These are phyloP conservation scores for Aspergillus sp. DNA, from an alignment of 2,329 filamentous ascomycete species.

Conservation along the genomic window DNA sequence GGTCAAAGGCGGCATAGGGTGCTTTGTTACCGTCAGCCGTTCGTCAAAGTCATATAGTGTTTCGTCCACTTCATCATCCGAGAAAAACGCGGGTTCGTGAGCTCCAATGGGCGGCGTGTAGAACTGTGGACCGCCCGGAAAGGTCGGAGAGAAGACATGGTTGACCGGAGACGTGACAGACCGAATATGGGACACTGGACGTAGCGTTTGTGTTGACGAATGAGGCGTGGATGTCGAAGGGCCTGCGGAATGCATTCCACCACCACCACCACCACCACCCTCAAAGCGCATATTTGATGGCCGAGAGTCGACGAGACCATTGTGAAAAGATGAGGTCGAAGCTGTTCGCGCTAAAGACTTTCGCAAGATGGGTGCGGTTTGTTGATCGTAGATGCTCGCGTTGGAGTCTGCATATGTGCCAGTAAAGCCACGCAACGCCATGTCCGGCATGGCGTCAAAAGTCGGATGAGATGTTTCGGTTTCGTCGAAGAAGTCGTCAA, in stretches of 20 bases:
- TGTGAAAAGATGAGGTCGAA: conserved; percentile 78
- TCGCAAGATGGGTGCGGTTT: conserved; percentile 86
- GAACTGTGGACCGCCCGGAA: conserved; percentile 55
- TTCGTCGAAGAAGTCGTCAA: conserved; percentile 83
- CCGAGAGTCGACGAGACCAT: conserved; percentile 77
- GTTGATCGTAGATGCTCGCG: conserved; percentile 87
- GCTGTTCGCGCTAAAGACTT: conserved; percentile 76
- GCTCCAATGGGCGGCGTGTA: conserved; percentile 52
- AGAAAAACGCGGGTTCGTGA: conserved; percentile 65
- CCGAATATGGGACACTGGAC: conserved; percentile 76
- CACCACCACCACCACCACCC: conserved; percentile 45
- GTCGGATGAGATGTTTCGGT: conserved; percentile 64
- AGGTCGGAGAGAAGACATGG: conserved; percentile 47
- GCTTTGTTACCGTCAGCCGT: conserved; percentile 47
- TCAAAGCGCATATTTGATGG: conserved; percentile 62
- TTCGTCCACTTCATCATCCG: conserved; percentile 78
- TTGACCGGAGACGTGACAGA: conserved; percentile 81
- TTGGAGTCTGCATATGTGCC: conserved; percentile 72
- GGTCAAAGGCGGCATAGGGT: conserved; percentile 26
- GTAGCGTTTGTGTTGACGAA: conserved; percentile 40
- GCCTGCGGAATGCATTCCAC: conserved; percentile 53
- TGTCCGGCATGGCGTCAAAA: conserved; percentile 39
- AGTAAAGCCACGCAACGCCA: conserved; percentile 54
- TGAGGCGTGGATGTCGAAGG: conserved; percentile 41
- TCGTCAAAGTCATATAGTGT: conserved; percentile 84